phyloP scores from a whole-genome alignment of 331 rosid species.

The Phaseolus coccineus region DNA sequence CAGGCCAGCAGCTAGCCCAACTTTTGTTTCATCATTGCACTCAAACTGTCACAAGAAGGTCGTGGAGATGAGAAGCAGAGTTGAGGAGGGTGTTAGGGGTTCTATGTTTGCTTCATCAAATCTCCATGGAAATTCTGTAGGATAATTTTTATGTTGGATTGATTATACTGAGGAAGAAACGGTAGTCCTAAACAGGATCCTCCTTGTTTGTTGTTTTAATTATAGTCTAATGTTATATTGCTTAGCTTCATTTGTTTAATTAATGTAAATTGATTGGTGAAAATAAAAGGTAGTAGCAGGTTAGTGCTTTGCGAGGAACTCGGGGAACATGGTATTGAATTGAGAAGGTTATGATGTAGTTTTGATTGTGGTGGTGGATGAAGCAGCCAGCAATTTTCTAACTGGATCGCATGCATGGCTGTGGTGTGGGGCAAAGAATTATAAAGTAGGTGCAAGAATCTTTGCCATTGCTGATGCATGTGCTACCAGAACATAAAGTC shows the following conservation, averaged over 20 bases:
- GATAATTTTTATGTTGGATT: conserved; percentile 47
- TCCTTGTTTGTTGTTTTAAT: conserved; percentile 50
- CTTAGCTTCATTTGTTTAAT: conserved; percentile 54
- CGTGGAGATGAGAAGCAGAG: conserved; percentile 72
- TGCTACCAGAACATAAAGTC: conserved; percentile 42
- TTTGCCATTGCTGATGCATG: conserved; percentile 36
- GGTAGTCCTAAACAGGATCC: conserved; percentile 52
- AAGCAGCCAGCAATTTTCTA: conserved; percentile 15
- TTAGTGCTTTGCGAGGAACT: conserved; percentile 49
- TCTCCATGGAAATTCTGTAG: conserved; percentile 50
- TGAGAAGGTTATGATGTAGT: conserved; percentile 16
- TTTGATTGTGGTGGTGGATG: neutral
- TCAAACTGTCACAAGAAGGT: conserved; percentile 90
- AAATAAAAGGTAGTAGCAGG: conserved; percentile 50
- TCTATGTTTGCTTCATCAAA: conserved; percentile 45
- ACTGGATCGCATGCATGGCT: conserved; percentile 34
- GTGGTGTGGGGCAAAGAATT: conserved; percentile 32
- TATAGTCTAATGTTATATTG: conserved; percentile 49
- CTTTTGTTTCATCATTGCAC: conserved; percentile 70
- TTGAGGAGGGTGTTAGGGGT: conserved; percentile 41
- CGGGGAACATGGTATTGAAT: conserved; percentile 39
- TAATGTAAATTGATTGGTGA: conserved; percentile 57
- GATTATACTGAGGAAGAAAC: conserved; percentile 44
- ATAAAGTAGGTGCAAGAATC: conserved; percentile 17
- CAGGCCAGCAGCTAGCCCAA: conserved; percentile 88